Conservation (phyloP, 1,139 yeast genomes). For the Sugiyamaella grinbergsii region DNA sequence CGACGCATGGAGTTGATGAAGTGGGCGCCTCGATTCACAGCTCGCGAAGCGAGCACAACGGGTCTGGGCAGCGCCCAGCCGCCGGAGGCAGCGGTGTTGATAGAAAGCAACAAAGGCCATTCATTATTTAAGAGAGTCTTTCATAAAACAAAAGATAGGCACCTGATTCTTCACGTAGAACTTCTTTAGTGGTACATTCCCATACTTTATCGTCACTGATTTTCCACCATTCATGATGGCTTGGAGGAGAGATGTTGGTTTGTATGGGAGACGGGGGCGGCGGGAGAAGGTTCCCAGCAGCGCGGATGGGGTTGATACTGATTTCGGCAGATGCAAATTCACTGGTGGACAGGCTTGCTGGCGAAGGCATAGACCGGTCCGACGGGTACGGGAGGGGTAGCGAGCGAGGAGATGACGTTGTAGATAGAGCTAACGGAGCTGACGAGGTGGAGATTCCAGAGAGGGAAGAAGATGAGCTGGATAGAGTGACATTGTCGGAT, state of each 20-base stretch:
- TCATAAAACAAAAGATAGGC: constrained; percentile 87
- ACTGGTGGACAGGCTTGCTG: constrained; percentile 29
- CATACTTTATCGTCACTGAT: constrained; percentile 73
- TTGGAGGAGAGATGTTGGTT: constrained; percentile 21
- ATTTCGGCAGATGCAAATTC: constrained; percentile 26
- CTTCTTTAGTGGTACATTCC: constrained; percentile 63
- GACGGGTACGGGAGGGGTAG: constrained; percentile 19
- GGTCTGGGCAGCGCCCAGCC: constrained; percentile 14
- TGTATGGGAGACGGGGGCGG: constrained; percentile 3
- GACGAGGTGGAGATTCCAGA: constrained; percentile 15
- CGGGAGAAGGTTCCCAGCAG: constrained; percentile 14
- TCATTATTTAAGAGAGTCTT: constrained; percentile 14
- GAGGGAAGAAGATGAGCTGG: constrained; percentile 7
- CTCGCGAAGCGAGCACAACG: constrained; percentile 1
- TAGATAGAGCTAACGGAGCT: constrained; percentile 8
- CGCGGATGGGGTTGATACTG: constrained; percentile 11
- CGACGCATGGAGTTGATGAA: too few relatives aligned
- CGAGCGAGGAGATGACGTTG: constrained; percentile 19
- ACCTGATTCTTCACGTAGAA: constrained; percentile 67
- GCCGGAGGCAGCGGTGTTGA: constrained; percentile 18
- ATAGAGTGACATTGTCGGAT: constrained; percentile 9
- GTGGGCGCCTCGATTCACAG: too few relatives aligned
- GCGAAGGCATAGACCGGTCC: constrained; percentile 30
- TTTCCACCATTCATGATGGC: constrained; percentile 65
- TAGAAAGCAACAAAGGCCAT: background rate